A percentile compares a stretch with the other conserved stretches of the same genome.
Evolutionary conservation across 129 eudicot species (phyloP).

Genomic region (Rutidosis leptorrhynchoides): DNA sequence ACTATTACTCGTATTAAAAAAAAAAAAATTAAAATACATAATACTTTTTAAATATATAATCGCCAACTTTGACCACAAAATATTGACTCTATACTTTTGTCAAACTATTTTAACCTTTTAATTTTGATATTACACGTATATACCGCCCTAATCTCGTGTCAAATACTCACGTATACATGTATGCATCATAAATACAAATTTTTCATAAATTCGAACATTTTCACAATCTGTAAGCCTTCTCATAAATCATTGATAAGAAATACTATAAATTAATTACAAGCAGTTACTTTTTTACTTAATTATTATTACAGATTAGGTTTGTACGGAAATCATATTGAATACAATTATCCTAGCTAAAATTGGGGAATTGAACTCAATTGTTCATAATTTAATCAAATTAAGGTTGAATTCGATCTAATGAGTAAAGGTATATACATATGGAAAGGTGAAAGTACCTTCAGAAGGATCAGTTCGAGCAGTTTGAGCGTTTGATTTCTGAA

Average conservation of each 20-base stretch:
- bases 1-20: no score
- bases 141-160: background rate
- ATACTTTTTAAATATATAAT: background rate
- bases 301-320: background rate
- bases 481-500: constrained; percentile 24
- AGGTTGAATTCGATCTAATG: background rate
- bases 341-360: background rate
- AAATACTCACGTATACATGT: background rate
- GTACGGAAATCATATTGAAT: background rate
- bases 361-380: background rate
- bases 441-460: constrained; percentile 35
- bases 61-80: constrained; percentile 21
- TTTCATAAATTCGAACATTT: no score
- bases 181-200: no score
- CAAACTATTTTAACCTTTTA: background rate
- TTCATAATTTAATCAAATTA: constrained; percentile 2
- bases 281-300: background rate
- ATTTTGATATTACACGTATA: background rate
- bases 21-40: background rate
- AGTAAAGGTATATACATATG: constrained; percentile 1
- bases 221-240: no score
- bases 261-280: background rate
- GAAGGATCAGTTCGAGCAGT: constrained; percentile 37
- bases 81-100: background rate
- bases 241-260: background rate